A percentile compares a stretch with the other conserved stretches of the same genome.
Conservation (phyloP, 805 yeast genomes). For the Myxozyma neglecta region DNA sequence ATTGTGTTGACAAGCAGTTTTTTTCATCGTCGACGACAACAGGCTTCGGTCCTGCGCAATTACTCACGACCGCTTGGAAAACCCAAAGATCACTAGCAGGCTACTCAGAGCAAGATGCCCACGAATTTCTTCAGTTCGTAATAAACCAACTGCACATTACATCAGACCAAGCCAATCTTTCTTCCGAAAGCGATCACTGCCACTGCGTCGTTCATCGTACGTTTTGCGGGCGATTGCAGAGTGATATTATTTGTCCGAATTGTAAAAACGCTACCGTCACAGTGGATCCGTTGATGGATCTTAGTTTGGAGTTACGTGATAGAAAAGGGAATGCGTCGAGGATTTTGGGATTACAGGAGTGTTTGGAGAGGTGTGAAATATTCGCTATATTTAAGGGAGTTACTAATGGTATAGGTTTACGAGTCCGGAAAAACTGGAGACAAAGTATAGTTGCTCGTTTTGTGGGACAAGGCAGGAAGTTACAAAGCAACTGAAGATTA, state of each 20-base stretch:
- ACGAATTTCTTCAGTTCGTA: slow-evolving; percentile 92
- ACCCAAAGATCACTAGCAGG: slow-evolving; percentile 86
- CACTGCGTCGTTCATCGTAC: slow-evolving; percentile 78
- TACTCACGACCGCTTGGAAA: slow-evolving; percentile 85
- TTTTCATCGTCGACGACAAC: slow-evolving; percentile 61
- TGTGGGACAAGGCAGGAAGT: slow-evolving; percentile 68
- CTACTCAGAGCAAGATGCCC: slow-evolving; percentile 97
- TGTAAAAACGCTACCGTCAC: slow-evolving; percentile 68
- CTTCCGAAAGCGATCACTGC: slow-evolving; percentile 46
- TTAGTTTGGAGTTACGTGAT: slow-evolving; percentile 52
- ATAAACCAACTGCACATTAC: slow-evolving; percentile 73
- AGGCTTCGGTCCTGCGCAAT: slow-evolving; percentile 78
- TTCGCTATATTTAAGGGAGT: slow-evolving; percentile 38
- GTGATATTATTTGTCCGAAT: slow-evolving; percentile 70
- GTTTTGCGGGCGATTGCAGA: slow-evolving; percentile 80
- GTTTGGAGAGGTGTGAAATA: slow-evolving; percentile 28
- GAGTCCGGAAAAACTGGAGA: slow-evolving; percentile 70
- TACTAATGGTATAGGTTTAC: slow-evolving; percentile 63
- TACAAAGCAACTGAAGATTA: slow-evolving; percentile 56
- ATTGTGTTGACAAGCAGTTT: slow-evolving; percentile 42
- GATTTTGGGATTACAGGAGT: slow-evolving; percentile 37
- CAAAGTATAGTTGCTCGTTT: slow-evolving; percentile 63
- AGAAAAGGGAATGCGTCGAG: slow-evolving; percentile 21
- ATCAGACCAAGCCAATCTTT: slow-evolving; percentile 8
- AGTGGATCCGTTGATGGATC: slow-evolving; percentile 84